Evolutionary conservation across 1,284 basidiomycete genomes (phyloP), one percentile per base, ranked within the genome.

Genomic region (Pisolithus thermaeus): DNA sequence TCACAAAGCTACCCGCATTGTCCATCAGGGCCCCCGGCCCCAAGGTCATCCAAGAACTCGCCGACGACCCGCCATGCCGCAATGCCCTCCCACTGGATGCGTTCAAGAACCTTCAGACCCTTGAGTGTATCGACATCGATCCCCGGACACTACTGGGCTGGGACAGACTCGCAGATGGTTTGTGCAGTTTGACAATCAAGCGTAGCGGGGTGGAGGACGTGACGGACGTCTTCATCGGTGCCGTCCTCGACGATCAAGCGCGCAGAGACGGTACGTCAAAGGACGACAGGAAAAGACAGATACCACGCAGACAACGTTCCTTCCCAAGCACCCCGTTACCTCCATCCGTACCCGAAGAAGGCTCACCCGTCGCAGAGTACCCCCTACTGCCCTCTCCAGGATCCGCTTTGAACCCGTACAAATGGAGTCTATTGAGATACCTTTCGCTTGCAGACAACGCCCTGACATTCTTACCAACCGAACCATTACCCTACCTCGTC

Each of bases 1-100:
- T 94, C 71, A 95, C 90, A 30, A 92, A 90, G 70, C 73, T 95
- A 0, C 91, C 92, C 16, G 84, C 90, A 2, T 74, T 96, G 37
- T 72, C 73, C n/a, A 72, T 86, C 54, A 74, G 72, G 51, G 77
- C 80, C 4, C 82, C 81, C 4, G 79, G 80, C 41, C 73, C 74
- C 41, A 83, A 81, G 54, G 69, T 83, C 51, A 83, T 95, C 25
- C 68, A 78, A 7, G 91, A 90, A 62, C 77, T 90, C 11, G 73
- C 77, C 9, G 77, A 83, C 36, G 89, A 93, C 52, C 76, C 85
- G 7, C 86, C 90, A 0, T 82, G 81, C 52, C 76, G 80, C 58
- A 90, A 82, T 56, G 88, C 87, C 6, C 70, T 94, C 7, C 92
- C 93, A 2, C 72, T 96, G 20, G 83, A 91, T 56, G 76, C 77